Evolutionary conservation across 305 asterid genomes (phyloP).

Genomic region (Rubia tinctorum): DNA sequence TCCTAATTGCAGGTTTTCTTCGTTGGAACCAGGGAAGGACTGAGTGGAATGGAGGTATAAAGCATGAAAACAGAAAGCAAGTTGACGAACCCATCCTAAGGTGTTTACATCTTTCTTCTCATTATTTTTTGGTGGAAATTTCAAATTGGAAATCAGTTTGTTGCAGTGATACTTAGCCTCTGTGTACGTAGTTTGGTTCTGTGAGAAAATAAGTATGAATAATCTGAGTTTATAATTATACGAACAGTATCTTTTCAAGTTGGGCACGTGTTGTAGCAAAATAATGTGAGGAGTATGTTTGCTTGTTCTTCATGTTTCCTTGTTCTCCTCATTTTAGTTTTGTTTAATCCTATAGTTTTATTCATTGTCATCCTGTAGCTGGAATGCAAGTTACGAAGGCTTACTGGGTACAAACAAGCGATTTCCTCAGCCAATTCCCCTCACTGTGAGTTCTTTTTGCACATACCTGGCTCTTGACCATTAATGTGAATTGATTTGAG

Average conservation of each 20-base stretch:
- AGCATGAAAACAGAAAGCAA: slow-evolving; percentile 29
- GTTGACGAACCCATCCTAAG: slow-evolving; percentile 45
- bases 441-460: slow-evolving; percentile 48
- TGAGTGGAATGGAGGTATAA: slow-evolving; percentile 51
- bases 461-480: background rate
- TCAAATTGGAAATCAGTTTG: background rate
- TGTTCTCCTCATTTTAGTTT: background rate
- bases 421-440: slow-evolving; percentile 66
- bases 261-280: background rate
- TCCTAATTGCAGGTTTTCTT: slow-evolving; percentile 42
- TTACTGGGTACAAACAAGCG: slow-evolving; percentile 59
- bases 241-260: background rate
- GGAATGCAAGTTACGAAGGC: slow-evolving; percentile 64
- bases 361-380: slow-evolving; percentile 30
- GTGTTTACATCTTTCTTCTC: slow-evolving; percentile 24
- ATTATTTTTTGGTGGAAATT: slow-evolving; percentile 5
- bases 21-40: slow-evolving; percentile 64
- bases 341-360: background rate
- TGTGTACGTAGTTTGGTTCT: background rate
- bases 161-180: background rate
- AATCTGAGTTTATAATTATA: background rate
- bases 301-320: background rate
- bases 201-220: background rate
- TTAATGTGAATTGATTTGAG: background rate
- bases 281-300: background rate